Conservation (phyloP, 352 stramenopile species). For the Pythium brassicae region DNA sequence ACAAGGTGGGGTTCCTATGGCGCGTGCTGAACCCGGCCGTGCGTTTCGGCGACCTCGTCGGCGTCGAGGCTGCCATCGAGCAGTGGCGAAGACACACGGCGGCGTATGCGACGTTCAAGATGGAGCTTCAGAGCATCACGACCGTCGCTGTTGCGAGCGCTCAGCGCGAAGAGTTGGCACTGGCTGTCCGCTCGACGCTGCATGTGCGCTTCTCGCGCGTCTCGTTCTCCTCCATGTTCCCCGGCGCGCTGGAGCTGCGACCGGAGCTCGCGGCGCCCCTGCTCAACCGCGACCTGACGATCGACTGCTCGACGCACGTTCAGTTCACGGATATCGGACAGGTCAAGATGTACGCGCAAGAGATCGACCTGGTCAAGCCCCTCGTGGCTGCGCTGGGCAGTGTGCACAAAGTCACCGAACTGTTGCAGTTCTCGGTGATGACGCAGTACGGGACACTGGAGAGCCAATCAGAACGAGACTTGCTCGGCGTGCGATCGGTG, state of each 20-base stretch:
- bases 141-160: constrained; percentile 2
- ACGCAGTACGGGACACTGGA: not conserved
- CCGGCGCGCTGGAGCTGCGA: not conserved
- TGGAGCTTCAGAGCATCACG: constrained; percentile 2
- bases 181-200: constrained; percentile 8
- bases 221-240: constrained; percentile 16
- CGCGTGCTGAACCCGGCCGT: constrained; percentile 11
- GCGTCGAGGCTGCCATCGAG: constrained; percentile 15
- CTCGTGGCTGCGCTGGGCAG: constrained; percentile 2
- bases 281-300: constrained; percentile 9
- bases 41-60: constrained; percentile 10
- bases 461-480: not conserved
- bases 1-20: constrained; percentile 14
- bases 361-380: constrained; percentile 12
- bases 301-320: constrained; percentile 11
- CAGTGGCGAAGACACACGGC: constrained; percentile 22
- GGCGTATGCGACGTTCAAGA: constrained; percentile 11
- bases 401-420: not conserved
- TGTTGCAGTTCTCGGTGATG: constrained; percentile 9
- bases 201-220: constrained; percentile 1
- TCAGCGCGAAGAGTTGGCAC: constrained; percentile 1
- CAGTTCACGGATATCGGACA: constrained; percentile 5
- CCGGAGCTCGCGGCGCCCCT: constrained; percentile 4
- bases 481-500: no score
- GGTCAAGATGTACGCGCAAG: constrained; percentile 4